Base-by-base conservation (phyloP, 306 rosid genomes). In the Potentilla sterilis region DNA sequence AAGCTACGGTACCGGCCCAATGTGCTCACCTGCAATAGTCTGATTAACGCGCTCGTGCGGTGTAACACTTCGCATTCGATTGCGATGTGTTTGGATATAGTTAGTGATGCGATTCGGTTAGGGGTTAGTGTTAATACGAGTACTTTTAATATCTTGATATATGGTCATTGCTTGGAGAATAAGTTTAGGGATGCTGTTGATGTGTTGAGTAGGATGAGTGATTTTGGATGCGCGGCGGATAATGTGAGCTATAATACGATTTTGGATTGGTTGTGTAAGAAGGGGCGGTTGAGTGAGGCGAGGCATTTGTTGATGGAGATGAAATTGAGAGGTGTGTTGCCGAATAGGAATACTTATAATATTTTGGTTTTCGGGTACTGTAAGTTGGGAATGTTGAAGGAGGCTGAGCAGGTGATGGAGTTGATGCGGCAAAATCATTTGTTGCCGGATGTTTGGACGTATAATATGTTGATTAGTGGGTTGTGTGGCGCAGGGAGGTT, bases 291-390 rank as follows among this genome's bases (percentile, higher is more conserved):
- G 78, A 46, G 15, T 1, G 84, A 89, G 75, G 95, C 90, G 0
- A 70, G 90, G 72, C 88, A 91, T 9, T 43, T 94, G 87, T 78
- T 94, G 72, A 73, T 44, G 18, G 91, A 87, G 11, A 92, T 92
- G 97, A 90, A 86, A 82, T 12, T 43, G 43, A 76, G 54, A 52
- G 91, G 95, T 10, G 73, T 95, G 77, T 1, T 80, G 19, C 97
- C 97, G 0, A 84, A 89, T 82, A 62, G 81, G 84, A 84, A 72
- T 43, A 95, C 97, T 0, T 94, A 80, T 70, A 92, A 95, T 66
- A 88, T 95, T 48, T 81, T 95, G 85, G 87, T 95, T 77, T 86
- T 70, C 81, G 98, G 96, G 68, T 94, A 92, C 80, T 92, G 98
- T 74, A 90, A 81, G 78, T 66, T 92, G 80, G 88, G 88, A 67